Evolutionary conservation across 495 filamentous ascomycete species (phyloP), one percentile per base, ranked within the genome.

Genomic region (Viridothelium virens): DNA sequence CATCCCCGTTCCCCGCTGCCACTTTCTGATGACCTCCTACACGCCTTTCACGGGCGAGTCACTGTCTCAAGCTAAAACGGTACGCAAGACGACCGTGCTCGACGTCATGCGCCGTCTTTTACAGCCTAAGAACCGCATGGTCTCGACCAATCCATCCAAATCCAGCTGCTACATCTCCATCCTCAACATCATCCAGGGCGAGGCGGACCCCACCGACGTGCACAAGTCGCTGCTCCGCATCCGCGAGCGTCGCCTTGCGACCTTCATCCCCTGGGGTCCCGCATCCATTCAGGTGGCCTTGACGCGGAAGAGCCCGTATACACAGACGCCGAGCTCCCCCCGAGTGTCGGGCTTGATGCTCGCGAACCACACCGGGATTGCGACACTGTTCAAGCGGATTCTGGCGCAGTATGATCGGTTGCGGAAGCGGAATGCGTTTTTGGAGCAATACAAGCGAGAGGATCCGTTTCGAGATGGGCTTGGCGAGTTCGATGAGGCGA

Each of bases 151-250:
- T 66, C 92, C 93, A 18, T 90, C 90, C 72, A 98, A 96, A 77
- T 92, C 90, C 78, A 96, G 90, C 77, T 97, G 95, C 80, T 98
- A 98, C 78, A 96, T 98, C 71, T 96, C 91, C 47, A 98, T 98
- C 70, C 83, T 98, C 56, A 97, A 97, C 75, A 96, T 98, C 73
- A 98, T 98, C 74, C 92, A 96, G 76, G 94, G 94, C 68, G 95
- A 97, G 74, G 95, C 94, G 9, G 94, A 98, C 74, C 92, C 94
- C 16, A 96, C 92, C 6, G 94, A 98, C 79, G 88, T 91, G 63
- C 94, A 98, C 79, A 98, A 98, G 85, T 96, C 92, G 44, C 82
- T 98, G 63, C 86, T 98, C 63, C 90, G 94, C 66, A 97, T 98
- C 73, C 88, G 94, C 44, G 94, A 98, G 77, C 90, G 94, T 61